These are phyloP conservation scores for Cordyceps fumosorosea DNA, from an alignment of 2,329 filamentous ascomycete species.

Conservation along the genomic window DNA sequence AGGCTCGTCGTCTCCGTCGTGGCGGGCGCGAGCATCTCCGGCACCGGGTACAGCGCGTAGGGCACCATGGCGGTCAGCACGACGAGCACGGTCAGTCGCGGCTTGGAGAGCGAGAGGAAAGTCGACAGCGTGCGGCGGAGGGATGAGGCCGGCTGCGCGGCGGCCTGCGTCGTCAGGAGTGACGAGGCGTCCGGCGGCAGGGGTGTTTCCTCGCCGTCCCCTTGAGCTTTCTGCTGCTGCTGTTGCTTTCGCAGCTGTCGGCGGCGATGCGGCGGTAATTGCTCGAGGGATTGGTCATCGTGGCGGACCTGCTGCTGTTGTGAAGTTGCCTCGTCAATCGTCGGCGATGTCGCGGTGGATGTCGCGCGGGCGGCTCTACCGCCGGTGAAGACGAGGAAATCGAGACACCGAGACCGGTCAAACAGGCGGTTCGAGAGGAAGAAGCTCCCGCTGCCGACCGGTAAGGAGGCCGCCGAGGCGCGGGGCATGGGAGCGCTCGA, in stretches of 20 bases:
- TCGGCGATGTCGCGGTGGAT: conserved; percentile 15
- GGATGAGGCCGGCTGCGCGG: conserved; percentile 43
- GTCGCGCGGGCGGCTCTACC: conserved; percentile 19
- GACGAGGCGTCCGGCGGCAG: conserved; percentile 49
- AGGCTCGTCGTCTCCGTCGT: conserved; percentile 67
- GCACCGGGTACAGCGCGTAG: conserved; percentile 90
- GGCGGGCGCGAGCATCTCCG: conserved; percentile 69
- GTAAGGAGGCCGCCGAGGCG: conserved; percentile 13
- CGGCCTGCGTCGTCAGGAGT: conserved; percentile 46
- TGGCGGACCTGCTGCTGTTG: not conserved
- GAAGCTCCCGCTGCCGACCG: conserved; percentile 21
- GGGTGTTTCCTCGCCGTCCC: conserved; percentile 19
- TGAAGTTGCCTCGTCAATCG: not conserved
- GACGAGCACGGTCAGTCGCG: conserved; percentile 84
- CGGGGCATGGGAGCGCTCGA: conserved; percentile 14
- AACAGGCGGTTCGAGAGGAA: conserved; percentile 31
- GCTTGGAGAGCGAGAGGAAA: conserved; percentile 90
- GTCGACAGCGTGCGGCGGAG: conserved; percentile 64
- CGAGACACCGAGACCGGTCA: conserved; percentile 31
- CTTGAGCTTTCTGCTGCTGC: conserved; percentile 11
- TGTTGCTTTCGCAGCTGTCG: conserved; percentile 26
- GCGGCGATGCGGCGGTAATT: conserved; percentile 29
- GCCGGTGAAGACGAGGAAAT: conserved; percentile 25
- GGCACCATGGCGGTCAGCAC: conserved; percentile 85
- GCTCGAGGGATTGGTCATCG: conserved; percentile 16